A percentile compares a stretch with the other conserved stretches of the same genome.
Evolutionary conservation across 129 eudicot species (phyloP).

Genomic region (Pittosporum tobira): DNA sequence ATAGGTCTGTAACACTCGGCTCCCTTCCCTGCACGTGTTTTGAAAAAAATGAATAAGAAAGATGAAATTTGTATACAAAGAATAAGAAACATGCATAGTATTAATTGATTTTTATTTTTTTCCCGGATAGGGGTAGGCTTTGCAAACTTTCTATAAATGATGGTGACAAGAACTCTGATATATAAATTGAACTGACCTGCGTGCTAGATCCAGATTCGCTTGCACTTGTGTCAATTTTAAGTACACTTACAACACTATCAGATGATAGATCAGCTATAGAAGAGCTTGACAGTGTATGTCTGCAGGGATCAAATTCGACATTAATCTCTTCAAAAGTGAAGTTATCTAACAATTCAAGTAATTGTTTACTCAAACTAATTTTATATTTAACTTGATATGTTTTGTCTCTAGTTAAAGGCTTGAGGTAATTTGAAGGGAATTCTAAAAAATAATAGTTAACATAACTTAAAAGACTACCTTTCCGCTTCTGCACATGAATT

Average conservation of each 20-base stretch:
- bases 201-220: conserved; percentile 38
- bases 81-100: not conserved
- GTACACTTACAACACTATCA: conserved; percentile 37
- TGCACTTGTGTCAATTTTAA: conserved; percentile 27
- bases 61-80: not conserved
- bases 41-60: not conserved
- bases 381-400: no score
- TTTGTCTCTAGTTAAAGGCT: no score
- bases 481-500: conserved; percentile 55
- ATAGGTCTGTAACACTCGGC: not conserved
- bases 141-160: no score
- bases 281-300: conserved; percentile 58
- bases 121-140: no score
- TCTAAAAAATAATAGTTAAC: no score
- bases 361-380: no score
- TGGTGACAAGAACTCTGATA: not conserved
- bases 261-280: conserved; percentile 49
- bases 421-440: no score
- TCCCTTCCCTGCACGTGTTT: conserved; percentile 20
- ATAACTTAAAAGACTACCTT: no score
- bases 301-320: conserved; percentile 24
- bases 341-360: no score
- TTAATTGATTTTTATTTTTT: no score
- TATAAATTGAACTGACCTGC: conserved; percentile 35
- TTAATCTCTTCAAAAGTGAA: not conserved